Percentiles rank a stretch among this genome's conserved stretches.
These are phyloP conservation scores for Hypoxylon sp. DNA, from an alignment of 2,329 filamentous ascomycete species.

Conservation along the genomic window DNA sequence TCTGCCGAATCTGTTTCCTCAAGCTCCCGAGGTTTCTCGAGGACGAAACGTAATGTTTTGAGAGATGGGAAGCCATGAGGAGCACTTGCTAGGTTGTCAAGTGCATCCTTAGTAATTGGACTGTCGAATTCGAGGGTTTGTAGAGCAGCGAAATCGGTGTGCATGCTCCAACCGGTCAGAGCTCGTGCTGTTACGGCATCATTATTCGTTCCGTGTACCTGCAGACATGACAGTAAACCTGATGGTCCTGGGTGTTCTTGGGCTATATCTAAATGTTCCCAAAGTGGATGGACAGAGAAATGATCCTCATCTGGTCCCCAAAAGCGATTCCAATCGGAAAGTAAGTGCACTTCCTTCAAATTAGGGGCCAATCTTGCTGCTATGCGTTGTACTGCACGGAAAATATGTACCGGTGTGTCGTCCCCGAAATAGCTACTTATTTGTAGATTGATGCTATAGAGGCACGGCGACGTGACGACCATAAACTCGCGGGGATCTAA, in stretches of 20 bases:
- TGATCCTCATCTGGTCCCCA: not conserved
- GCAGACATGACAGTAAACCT: slow-evolving; percentile 17
- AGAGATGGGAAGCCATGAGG: slow-evolving; percentile 12
- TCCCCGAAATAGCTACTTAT: too few species aligned
- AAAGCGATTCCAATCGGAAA: not conserved
- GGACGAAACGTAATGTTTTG: slow-evolving; percentile 5
- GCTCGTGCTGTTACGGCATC: not conserved
- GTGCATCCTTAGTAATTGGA: not conserved
- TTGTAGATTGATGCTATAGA: slow-evolving; percentile 23
- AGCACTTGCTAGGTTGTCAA: slow-evolving; percentile 1
- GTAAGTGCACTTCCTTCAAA: slow-evolving; percentile 17
- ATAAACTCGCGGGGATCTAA: slow-evolving; percentile 12
- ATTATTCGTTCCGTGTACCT: not conserved
- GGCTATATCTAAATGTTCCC: slow-evolving; percentile 2
- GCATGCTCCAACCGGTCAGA: slow-evolving; percentile 7
- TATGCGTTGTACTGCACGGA: slow-evolving; percentile 7
- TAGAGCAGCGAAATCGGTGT: slow-evolving; percentile 18
- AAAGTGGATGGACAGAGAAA: slow-evolving; percentile 1
- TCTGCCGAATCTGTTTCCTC: not conserved
- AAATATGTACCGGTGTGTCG: not conserved
- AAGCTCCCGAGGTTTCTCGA: not conserved
- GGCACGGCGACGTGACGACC: slow-evolving; percentile 24
- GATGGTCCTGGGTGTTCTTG: not conserved
- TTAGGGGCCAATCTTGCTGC: slow-evolving; percentile 22
- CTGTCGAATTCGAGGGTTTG: slow-evolving; percentile 12